Evolutionary conservation across 805 yeast species (phyloP), one percentile per base, ranked within the genome.

Genomic region (Yamadazyma insecticola): DNA sequence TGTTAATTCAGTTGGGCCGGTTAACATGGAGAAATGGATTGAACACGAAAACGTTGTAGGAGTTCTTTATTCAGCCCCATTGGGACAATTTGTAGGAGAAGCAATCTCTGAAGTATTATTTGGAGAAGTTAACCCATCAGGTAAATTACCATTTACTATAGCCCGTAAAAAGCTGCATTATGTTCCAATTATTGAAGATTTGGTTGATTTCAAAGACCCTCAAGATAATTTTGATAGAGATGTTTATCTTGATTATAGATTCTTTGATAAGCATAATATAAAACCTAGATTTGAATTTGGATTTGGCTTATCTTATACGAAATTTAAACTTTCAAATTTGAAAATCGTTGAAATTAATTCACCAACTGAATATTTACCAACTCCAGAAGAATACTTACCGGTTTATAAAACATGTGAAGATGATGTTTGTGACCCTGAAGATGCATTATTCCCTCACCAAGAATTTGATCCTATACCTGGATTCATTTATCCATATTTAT

Each of bases 111-210:
- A 75, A 24, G 66, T 76, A 0, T 46, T 78, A 13, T 78, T 73
- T 51, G 84, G 85, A 1, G 78, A 72, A 22, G 62, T 57, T n/a
- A 71, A 70, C 38, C 83, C 84, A 6, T 72, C 80, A 22, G 85
- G 84, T 4, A 65, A 70, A 37, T 58, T 78, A 21, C 82, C 85
- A 1, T 76, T 77, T 45, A 75, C 84, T 4, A 66, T 78, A 40
- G 81, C 84, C 9, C 70, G 66, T 44, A 68, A 71, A 38, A 57
- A 55, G 20, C 64, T 48, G 49, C 65, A 60, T 33, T 63, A 76
- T 40, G 72, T 69, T 16, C 70, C 72, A 14, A 55, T 73, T 8
- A 43, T 71, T 32, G 67, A 63, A 28, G 60, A 53, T 21, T 50
- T 50, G 24, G 47, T 43, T 24, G 55, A 47, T 1, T 43, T 45